Base-by-base conservation (phyloP, 805 yeast species). In the Ogataea nakhonphanomensis region DNA sequence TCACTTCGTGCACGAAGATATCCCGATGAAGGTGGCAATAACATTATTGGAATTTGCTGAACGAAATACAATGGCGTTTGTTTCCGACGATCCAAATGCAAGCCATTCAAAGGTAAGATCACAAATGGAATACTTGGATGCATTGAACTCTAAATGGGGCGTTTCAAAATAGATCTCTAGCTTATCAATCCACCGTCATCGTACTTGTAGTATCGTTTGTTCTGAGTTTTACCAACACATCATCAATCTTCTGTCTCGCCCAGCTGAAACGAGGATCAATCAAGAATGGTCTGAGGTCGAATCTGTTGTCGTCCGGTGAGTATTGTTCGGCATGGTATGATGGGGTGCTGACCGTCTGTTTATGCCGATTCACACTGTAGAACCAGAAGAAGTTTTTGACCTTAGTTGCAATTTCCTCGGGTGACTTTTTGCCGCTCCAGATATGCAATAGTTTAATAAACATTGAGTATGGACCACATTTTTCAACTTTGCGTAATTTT, bases 251-350 rank as follows among this genome's bases (percentile, higher is more conserved):
- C 60, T 78, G 81, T 51, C 88, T 78, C 2, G 97, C 95, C 84
- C 91, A 86, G 1, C 88, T 74, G 62, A 88, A 93, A 47, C 86
- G 69, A 22, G 98, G 97, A 52, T 86, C 79, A 43, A 93, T 87
- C 59, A 95, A 70, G 62, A 93, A 89, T n/a, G 99, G 99, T 51
- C 99, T 74, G 56, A 95, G 69, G 61, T 93, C 99, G 62, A 85
- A 93, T 54, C 99, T 74, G 61, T 93, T 93, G 63, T 93, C 99
- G 62, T 93, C 99, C 1, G 99, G 97, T 2, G 98, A 90, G 59
- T 93, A 93, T 56, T 87, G 95, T 61, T 93, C 99, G 0, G 99
- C 99, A 55, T 93, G 99, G 58, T 93, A 93, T 26, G 95, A 77
- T 10, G 99, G 99, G 0, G 99, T 93, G 61, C 90, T 73, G n/a